Conservation (phyloP, 805 yeast genomes). For the Cyberlindnera amylophila region DNA sequence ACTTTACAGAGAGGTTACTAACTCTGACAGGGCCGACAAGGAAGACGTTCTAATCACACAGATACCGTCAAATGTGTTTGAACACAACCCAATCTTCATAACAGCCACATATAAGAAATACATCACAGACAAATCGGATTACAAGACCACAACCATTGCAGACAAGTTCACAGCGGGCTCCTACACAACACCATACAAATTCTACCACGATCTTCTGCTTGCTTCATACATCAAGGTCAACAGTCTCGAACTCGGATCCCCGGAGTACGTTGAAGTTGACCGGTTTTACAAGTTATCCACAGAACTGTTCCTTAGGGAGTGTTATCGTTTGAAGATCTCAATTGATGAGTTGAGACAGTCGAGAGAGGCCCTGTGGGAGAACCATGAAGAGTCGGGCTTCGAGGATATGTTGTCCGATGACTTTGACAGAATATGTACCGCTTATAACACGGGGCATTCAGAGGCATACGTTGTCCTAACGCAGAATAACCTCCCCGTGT, state of each 20-base stretch:
- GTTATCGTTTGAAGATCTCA: constrained; percentile 36
- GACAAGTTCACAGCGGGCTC: constrained; percentile 35
- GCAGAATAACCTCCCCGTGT: constrained; percentile 68
- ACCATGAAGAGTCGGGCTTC: constrained; percentile 24
- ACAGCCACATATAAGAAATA: constrained; percentile 11
- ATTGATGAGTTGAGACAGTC: constrained; percentile 9
- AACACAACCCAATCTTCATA: constrained; percentile 18
- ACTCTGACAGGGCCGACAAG: constrained; percentile 17
- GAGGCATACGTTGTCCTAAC: constrained; percentile 63
- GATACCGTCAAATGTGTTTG: constrained; percentile 19
- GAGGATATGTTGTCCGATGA: constrained; percentile 47
- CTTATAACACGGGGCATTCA: constrained; percentile 49
- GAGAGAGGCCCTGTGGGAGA: constrained; percentile 12
- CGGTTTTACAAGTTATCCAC: constrained; percentile 58
- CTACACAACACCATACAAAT: constrained; percentile 45
- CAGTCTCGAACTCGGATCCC: constrained; percentile 45
- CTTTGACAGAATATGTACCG: constrained; percentile 54
- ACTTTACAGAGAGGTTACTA: constrained; percentile 1
- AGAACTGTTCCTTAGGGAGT: constrained; percentile 62
- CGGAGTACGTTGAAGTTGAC: constrained; percentile 51
- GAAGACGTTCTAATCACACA: constrained; percentile 13
- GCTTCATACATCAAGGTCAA: constrained; percentile 48
- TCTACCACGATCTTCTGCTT: constrained; percentile 66
- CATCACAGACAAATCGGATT: constrained; percentile 5
- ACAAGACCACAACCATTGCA: constrained; percentile 37